phyloP scores from a whole-genome alignment of 208 protist genomes.

The Trypanosoma scelopori region DNA sequence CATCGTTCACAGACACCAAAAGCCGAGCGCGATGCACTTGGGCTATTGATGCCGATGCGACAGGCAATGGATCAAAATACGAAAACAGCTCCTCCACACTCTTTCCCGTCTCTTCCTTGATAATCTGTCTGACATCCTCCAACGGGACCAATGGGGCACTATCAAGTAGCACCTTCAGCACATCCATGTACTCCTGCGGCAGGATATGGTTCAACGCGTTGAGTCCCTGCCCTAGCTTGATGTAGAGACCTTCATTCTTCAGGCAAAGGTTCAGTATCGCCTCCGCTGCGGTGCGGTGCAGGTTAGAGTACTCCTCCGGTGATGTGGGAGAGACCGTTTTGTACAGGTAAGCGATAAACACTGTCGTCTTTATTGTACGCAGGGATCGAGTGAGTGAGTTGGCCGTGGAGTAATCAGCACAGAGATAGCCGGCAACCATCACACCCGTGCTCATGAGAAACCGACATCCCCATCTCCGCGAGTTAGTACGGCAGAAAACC shows the following conservation, averaged over 20 bases:
- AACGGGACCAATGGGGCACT: constrained; percentile 57
- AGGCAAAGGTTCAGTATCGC: constrained; percentile 62
- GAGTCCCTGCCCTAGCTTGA: constrained; percentile 87
- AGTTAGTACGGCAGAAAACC: background rate
- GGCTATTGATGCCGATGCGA: constrained; percentile 94
- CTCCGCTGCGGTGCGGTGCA: constrained; percentile 51
- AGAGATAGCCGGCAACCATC: constrained; percentile 25
- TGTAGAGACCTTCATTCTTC: constrained; percentile 87
- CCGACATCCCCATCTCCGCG: constrained; percentile 35
- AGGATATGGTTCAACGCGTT: constrained; percentile 88
- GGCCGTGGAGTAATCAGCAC: constrained; percentile 50
- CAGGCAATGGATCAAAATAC: constrained; percentile 84
- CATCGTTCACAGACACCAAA: constrained; percentile 23
- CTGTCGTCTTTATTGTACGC: constrained; percentile 41
- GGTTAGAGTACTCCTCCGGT: constrained; percentile 45
- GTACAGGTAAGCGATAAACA: constrained; percentile 54
- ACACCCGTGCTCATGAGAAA: constrained; percentile 27
- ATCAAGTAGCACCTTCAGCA: constrained; percentile 73
- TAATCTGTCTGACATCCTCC: constrained; percentile 40
- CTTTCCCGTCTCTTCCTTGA: constrained; percentile 65
- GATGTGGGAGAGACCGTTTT: constrained; percentile 61
- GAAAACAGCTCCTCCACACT: constrained; percentile 77
- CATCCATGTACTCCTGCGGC: constrained; percentile 77
- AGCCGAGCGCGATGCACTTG: constrained; percentile 90
- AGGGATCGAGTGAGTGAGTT: constrained; percentile 67